These are phyloP conservation scores for Endoconidiophora laricicola DNA, from an alignment of 2,329 filamentous ascomycete species.

Conservation along the genomic window DNA sequence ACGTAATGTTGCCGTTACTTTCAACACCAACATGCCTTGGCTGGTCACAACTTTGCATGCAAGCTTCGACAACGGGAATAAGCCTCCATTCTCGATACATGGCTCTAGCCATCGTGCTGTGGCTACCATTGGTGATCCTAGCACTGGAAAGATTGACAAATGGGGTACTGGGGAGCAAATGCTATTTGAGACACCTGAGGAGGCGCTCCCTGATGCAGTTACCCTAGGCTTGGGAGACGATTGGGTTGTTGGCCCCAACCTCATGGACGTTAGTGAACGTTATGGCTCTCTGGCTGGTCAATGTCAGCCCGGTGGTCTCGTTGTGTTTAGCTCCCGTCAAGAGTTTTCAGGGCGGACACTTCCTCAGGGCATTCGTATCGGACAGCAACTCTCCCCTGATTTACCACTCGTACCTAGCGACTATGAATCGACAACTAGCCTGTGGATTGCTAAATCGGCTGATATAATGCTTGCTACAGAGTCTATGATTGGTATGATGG, in stretches of 20 bases:
- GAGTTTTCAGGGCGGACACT: background rate
- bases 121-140: constrained; percentile 70
- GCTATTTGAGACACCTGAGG: constrained; percentile 59
- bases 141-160: constrained; percentile 54
- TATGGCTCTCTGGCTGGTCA: constrained; percentile 76
- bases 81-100: constrained; percentile 64
- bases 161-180: constrained; percentile 70
- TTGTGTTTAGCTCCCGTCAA: background rate
- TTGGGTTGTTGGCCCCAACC: constrained; percentile 62
- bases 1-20: constrained; percentile 60
- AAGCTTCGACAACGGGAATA: constrained; percentile 55
- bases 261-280: constrained; percentile 77
- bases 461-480: constrained; percentile 55
- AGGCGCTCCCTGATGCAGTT: constrained; percentile 54
- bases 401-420: constrained; percentile 51
- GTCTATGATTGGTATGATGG: constrained; percentile 65
- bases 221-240: constrained; percentile 68
- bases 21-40: constrained; percentile 68
- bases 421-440: constrained; percentile 54
- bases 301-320: constrained; percentile 61
- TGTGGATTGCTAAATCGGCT: constrained; percentile 80
- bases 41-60: constrained; percentile 68
- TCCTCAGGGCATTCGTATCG: background rate
- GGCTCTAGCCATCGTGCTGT: constrained; percentile 63
- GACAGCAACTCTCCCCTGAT: background rate